Conservation (phyloP, 139 green algal genomes). For the Coelastrella sp. region DNA sequence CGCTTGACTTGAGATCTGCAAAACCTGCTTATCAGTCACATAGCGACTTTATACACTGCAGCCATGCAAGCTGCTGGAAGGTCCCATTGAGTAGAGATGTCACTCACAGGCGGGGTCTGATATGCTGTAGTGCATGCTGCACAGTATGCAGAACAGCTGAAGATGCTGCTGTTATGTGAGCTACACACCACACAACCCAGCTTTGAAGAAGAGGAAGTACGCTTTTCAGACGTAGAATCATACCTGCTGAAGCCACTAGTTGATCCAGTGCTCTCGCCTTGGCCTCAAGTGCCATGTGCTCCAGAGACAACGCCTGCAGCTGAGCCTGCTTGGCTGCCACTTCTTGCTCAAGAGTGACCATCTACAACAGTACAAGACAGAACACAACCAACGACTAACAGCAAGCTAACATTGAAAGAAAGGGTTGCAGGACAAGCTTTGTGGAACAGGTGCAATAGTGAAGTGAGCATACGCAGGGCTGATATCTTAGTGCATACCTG, state of each 20-base stretch:
- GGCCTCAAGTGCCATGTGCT: slow-evolving; percentile 3
- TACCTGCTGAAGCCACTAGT: slow-evolving; percentile 35
- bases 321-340: slow-evolving; percentile 22
- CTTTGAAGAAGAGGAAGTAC: no score
- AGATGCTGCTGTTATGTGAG: not conserved
- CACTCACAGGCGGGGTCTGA: not conserved
- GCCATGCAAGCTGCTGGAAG: not conserved
- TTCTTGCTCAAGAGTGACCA: not conserved
- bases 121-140: not conserved
- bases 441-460: not conserved
- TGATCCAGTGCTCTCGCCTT: not conserved
- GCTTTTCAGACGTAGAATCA: no score
- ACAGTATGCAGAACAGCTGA: not conserved
- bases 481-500: no score
- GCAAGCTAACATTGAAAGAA: no score
- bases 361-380: slow-evolving; percentile 6
- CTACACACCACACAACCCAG: not conserved
- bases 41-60: not conserved
- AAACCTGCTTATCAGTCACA: not conserved
- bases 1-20: not conserved
- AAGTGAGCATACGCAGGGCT: no score
- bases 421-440: not conserved
- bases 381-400: no score
- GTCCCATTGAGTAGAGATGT: not conserved
- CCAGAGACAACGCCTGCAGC: not conserved